Percentiles rank a stretch among this genome's conserved stretches.
Evolutionary conservation across 441 rosid species (phyloP).

Genomic region (Oxalis stricta): DNA sequence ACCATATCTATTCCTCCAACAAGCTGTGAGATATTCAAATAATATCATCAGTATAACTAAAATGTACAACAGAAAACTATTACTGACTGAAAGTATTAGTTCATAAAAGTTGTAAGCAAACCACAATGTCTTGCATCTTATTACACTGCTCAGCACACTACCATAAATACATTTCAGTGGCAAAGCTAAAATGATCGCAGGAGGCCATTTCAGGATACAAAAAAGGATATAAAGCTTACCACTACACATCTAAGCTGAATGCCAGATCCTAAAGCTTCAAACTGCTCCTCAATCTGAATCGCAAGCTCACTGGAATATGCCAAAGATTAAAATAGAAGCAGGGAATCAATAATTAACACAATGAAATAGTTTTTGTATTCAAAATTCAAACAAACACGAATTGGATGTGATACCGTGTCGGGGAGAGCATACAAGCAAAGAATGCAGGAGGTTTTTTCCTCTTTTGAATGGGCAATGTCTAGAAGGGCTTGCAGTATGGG

Average conservation of each 20-base stretch:
- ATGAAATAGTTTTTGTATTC: neutral
- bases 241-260: constrained; percentile 70
- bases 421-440: constrained; percentile 87
- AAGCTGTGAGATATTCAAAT: constrained; percentile 32
- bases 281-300: constrained; percentile 90
- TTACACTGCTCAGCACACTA: too few species aligned
- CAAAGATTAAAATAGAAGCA: neutral
- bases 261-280: constrained; percentile 76
- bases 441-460: constrained; percentile 45
- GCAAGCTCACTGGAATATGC: constrained; percentile 61
- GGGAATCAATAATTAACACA: neutral
- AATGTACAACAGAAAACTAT: neutral
- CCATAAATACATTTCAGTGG: too few species aligned
- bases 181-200: too few species aligned
- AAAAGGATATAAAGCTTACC: constrained; percentile 55
- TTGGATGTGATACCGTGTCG: constrained; percentile 46
- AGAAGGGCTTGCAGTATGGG: constrained; percentile 79
- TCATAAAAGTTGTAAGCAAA: too few species aligned
- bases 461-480: constrained; percentile 41
- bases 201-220: too few species aligned
- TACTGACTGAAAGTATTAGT: neutral
- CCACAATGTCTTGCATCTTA: too few species aligned
- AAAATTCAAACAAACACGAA: neutral
- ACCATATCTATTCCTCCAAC: constrained; percentile 89
- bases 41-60: neutral